These are phyloP conservation scores for Phytophthora fragariae DNA, from an alignment of 352 stramenopile genomes.

Conservation along the genomic window DNA sequence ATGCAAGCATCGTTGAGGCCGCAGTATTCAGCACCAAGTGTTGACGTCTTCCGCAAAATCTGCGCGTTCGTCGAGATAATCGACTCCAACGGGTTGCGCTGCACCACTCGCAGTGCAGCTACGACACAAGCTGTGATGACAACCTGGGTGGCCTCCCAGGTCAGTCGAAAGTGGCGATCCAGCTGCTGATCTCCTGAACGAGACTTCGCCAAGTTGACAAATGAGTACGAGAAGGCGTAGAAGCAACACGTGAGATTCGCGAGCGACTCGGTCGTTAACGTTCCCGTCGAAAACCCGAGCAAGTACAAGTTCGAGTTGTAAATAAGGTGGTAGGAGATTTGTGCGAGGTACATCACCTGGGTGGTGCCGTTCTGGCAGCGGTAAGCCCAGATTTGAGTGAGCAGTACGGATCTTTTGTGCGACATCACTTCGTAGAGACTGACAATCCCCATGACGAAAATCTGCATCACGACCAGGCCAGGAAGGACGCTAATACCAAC, in stretches of 20 bases:
- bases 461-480: conserved; percentile 36
- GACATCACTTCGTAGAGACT: conserved; percentile 42
- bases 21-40: conserved; percentile 9
- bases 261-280: conserved; percentile 19
- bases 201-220: conserved; percentile 18
- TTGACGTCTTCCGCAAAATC: conserved; percentile 17
- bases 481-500: conserved; percentile 30
- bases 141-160: conserved; percentile 23
- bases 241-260: conserved; percentile 27
- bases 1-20: conserved; percentile 18
- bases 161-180: conserved; percentile 23
- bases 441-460: conserved; percentile 39
- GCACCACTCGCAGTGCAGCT: conserved; percentile 3
- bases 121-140: conserved; percentile 8
- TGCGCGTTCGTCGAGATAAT: conserved; percentile 11
- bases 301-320: conserved; percentile 36
- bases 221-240: conserved; percentile 25
- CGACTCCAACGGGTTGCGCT: conserved; percentile 6
- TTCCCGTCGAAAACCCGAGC: conserved; percentile 35
- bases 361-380: conserved; percentile 36
- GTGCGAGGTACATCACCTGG: conserved; percentile 28
- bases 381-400: conserved; percentile 43
- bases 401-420: conserved; percentile 33
- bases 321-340: conserved; percentile 35
- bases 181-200: conserved; percentile 15